Conservation (phyloP, 768 basidiomycete genomes). For the Boletus eberwhitei region DNA sequence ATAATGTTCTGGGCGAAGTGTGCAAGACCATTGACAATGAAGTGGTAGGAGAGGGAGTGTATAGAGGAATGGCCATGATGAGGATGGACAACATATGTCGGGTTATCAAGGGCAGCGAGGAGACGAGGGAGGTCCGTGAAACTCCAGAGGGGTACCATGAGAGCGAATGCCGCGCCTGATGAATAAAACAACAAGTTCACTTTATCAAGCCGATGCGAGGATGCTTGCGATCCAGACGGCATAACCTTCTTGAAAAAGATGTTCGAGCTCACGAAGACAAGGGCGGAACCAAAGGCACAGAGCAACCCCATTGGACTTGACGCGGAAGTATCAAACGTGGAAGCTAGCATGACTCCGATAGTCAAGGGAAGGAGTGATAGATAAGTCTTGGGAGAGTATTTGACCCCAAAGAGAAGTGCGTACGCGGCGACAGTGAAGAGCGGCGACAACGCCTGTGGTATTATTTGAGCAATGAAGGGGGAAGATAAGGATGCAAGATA, state of each 20-base stretch:
- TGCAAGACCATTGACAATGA: conserved; percentile 91
- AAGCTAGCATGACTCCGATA: conserved; percentile 95
- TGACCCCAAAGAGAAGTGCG: conserved; percentile 88
- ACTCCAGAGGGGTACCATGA: conserved; percentile 96
- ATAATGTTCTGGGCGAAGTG: conserved; percentile 98
- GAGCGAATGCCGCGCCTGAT: conserved; percentile 85
- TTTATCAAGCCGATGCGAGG: conserved; percentile 87
- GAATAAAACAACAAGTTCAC: conserved; percentile 95
- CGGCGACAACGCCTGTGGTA: conserved; percentile 82
- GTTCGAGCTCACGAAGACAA: conserved; percentile 96
- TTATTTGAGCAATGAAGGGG: conserved; percentile 1
- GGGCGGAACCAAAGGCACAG: conserved; percentile 93
- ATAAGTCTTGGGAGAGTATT: conserved; percentile 90
- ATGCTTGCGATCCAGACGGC: conserved; percentile 54
- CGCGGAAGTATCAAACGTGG: conserved; percentile 86
- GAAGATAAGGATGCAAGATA: conserved; percentile 31
- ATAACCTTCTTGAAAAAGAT: conserved; percentile 99
- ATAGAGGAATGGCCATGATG: conserved; percentile 43
- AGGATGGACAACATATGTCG: conserved; percentile 44
- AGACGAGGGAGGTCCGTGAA: conserved; percentile 81
- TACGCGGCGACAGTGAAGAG: conserved; percentile 97
- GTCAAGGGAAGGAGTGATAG: conserved; percentile 92
- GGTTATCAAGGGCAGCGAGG: conserved; percentile 42
- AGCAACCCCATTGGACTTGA: conserved; percentile 86
- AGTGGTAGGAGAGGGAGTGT: conserved; percentile 74